These are phyloP conservation scores for Podaxis rugospora DNA, from an alignment of 768 basidiomycete genomes.

Conservation along the genomic window DNA sequence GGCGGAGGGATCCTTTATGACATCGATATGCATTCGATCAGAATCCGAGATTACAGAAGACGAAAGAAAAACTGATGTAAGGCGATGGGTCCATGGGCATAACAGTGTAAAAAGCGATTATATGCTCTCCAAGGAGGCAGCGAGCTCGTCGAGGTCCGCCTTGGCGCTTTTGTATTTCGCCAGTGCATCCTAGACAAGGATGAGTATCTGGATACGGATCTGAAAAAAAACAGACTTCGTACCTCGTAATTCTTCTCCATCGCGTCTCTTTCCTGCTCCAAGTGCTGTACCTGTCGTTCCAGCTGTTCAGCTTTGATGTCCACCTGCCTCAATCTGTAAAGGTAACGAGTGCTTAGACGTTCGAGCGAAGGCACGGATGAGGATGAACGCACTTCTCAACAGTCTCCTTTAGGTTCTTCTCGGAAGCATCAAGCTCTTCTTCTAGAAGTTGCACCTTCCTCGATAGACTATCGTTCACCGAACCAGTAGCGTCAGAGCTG, in stretches of 20 bases:
- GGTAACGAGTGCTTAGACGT: not conserved
- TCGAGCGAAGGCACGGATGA: not conserved
- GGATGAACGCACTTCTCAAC: slow-evolving; percentile 79
- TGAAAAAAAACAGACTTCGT: slow-evolving; percentile 17
- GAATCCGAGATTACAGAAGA: not conserved
- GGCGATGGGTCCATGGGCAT: not conserved
- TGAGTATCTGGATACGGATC: not conserved
- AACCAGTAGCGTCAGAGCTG: slow-evolving; percentile 68
- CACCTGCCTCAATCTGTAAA: slow-evolving; percentile 79
- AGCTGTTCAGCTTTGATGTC: slow-evolving; percentile 99
- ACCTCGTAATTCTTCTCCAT: slow-evolving; percentile 98
- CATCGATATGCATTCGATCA: slow-evolving; percentile 3
- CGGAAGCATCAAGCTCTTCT: slow-evolving; percentile 92
- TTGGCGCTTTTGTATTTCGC: slow-evolving; percentile 72
- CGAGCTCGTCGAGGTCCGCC: slow-evolving; percentile 80
- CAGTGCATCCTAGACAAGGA: slow-evolving; percentile 56
- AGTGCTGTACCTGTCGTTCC: slow-evolving; percentile 82
- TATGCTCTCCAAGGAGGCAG: slow-evolving; percentile 67
- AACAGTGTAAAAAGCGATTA: slow-evolving; percentile 28
- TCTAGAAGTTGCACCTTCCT: slow-evolving; percentile 91
- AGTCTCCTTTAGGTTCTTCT: slow-evolving; percentile 96
- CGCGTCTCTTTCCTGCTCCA: slow-evolving; percentile 85
- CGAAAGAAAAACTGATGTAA: slow-evolving; percentile 1
- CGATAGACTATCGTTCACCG: slow-evolving; percentile 64
- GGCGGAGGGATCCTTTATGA: not conserved